A percentile compares a stretch with the other conserved stretches of the same genome.
Conservation (phyloP, 169 alveolate genomes). For the Cryptosporidium baileyi region DNA sequence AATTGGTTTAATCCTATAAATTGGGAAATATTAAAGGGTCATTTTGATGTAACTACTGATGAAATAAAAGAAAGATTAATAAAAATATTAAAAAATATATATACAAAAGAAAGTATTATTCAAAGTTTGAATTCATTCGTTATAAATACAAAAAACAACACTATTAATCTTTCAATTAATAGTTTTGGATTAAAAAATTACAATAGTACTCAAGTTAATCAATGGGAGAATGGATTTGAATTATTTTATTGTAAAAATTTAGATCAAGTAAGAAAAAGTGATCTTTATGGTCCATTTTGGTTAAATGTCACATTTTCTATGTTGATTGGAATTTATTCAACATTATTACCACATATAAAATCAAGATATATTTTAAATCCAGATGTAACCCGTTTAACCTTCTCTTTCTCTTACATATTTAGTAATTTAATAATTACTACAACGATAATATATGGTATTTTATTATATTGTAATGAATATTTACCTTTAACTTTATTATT, state of each 20-base stretch:
- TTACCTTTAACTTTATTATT: slow-evolving; percentile 36
- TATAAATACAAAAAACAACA: neutral
- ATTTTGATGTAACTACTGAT: slow-evolving; percentile 54
- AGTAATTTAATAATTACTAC: neutral
- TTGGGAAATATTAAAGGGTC: slow-evolving; percentile 45
- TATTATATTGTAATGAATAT: neutral
- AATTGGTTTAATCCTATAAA: slow-evolving; percentile 16
- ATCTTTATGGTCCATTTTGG: slow-evolving; percentile 65
- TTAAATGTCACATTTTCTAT: slow-evolving; percentile 10
- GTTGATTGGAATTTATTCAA: slow-evolving; percentile 39
- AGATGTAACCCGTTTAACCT: slow-evolving; percentile 25
- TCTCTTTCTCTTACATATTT: slow-evolving; percentile 36
- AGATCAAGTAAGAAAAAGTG: slow-evolving; percentile 33
- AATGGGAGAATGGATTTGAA: slow-evolving; percentile 18
- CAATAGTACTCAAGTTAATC: neutral
- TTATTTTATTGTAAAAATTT: slow-evolving; percentile 50
- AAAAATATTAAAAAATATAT: neutral
- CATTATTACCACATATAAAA: slow-evolving; percentile 28
- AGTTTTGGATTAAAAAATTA: neutral
- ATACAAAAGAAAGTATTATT: slow-evolving; percentile 11
- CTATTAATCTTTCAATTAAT: neutral
- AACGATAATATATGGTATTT: neutral
- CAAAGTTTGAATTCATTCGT: neutral
- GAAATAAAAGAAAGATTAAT: slow-evolving; percentile 36
- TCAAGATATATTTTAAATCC: slow-evolving; percentile 39